Evolutionary conservation across 257 asterid species (phyloP).

Genomic region (Gentiana macrophylla): DNA sequence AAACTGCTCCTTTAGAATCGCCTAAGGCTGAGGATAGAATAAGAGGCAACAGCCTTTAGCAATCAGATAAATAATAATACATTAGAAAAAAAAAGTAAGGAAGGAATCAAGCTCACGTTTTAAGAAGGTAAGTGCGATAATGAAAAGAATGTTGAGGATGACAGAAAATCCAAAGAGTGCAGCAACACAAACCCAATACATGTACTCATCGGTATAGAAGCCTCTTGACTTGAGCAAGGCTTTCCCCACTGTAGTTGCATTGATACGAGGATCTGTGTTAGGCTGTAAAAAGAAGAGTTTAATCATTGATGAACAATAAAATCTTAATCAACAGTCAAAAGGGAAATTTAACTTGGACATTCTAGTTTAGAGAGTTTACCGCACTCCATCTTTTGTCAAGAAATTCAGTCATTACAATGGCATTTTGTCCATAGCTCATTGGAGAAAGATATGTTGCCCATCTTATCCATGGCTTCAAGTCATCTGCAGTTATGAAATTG

Average conservation of each 20-base stretch:
- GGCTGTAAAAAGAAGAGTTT: slow-evolving; percentile 26
- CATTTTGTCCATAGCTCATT: slow-evolving; percentile 48
- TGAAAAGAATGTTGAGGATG: slow-evolving; percentile 31
- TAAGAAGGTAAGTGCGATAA: slow-evolving; percentile 37
- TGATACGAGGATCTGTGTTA: slow-evolving; percentile 30
- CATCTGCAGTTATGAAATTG: slow-evolving; percentile 16
- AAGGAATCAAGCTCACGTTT: slow-evolving; percentile 24
- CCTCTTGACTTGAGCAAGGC: slow-evolving; percentile 42
- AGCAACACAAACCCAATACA: slow-evolving; percentile 37
- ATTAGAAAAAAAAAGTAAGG: not conserved
- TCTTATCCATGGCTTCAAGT: slow-evolving; percentile 30
- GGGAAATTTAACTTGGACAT: not conserved
- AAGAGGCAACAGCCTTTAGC: not conserved
- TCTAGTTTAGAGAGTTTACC: slow-evolving; percentile 20
- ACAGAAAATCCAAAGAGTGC: slow-evolving; percentile 41
- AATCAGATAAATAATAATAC: not conserved
- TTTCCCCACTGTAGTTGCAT: slow-evolving; percentile 40
- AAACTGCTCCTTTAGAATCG: slow-evolving; percentile 17
- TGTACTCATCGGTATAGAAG: slow-evolving; percentile 30
- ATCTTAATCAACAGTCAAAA: too few relatives aligned
- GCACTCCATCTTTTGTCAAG: slow-evolving; percentile 44
- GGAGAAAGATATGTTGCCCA: slow-evolving; percentile 50
- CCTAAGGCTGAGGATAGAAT: slow-evolving; percentile 25
- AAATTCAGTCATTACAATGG: slow-evolving; percentile 36
- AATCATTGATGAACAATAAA: too few relatives aligned